Evolutionary conservation across 306 rosid genomes (phyloP), one percentile per base, ranked within the genome.

Genomic region (Phaseolus lunatus): DNA sequence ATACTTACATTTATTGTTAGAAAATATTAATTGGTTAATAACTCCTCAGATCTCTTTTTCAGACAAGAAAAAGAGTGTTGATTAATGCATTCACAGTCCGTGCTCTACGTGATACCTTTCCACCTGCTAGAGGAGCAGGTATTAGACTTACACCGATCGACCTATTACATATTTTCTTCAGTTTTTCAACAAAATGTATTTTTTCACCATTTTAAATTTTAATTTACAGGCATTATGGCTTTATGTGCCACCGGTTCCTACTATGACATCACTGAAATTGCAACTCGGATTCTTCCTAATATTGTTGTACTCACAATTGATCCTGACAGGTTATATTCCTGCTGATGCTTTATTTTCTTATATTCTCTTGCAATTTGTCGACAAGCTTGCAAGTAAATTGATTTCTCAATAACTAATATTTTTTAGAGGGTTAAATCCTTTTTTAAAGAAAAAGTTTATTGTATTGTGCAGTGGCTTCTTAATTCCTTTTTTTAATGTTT

Each of bases 61-160:
- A 96, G 99, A 96, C 98, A 73, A 91, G 99, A 84, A 96, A 95
- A 84, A 88, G 99, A 88, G 99, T 96, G 76, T 80, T 96, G 90
- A 91, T 92, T 77, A 96, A 96, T 86, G 99, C 99, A 67, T 96
- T 96, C 87, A 96, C 99, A 2, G 98, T 89, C 81, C 99, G 99
- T 83, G 99, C 99, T 57, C 81, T 96, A 79, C 99, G 98, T 39
- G 99, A 96, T 80, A 92, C 93, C 76, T 96, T 96, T 76, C 89
- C 98, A 48, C 99, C 98, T 61, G 98, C 98, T 63, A 88, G 99
- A 76, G 98, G 90, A 86, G 99, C 99, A 87, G 99, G 99, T 95
- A 89, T 78, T 47, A 41, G 44, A 84, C 54, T 73, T 75, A 70
- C 27, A 29, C 19, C 54, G 19, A 6, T 43, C 3, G 62, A 67